phyloP scores from a whole-genome alignment of 2,329 filamentous ascomycete species.

The Aspergillus calidoustus region DNA sequence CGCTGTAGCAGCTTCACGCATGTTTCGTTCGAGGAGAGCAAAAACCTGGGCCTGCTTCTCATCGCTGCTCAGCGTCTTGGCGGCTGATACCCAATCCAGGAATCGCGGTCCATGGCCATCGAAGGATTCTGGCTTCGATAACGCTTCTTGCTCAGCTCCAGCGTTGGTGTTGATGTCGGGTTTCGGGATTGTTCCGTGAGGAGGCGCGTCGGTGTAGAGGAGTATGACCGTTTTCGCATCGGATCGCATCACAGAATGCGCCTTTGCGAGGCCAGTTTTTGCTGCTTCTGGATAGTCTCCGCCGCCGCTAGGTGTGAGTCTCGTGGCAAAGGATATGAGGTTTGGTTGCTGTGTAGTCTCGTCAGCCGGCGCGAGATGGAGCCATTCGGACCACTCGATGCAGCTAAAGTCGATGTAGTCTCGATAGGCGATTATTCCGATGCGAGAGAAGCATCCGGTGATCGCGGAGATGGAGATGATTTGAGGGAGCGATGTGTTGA shows the following conservation, averaged over 20 bases:
- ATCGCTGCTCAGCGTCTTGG: conserved; percentile 39
- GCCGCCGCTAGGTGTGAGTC: conserved; percentile 41
- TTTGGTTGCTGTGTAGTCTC: conserved; percentile 29
- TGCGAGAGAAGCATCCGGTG: conserved; percentile 55
- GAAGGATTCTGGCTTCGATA: conserved; percentile 23
- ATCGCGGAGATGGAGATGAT: conserved; percentile 56
- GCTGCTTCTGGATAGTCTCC: conserved; percentile 54
- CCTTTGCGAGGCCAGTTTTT: conserved; percentile 55
- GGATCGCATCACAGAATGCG: conserved; percentile 53
- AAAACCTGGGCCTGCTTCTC: conserved; percentile 46
- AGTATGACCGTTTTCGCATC: conserved; percentile 56
- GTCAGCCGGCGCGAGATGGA: conserved; percentile 22
- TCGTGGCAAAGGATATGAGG: conserved; percentile 43
- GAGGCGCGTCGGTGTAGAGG: conserved; percentile 55
- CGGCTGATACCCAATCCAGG: conserved; percentile 51
- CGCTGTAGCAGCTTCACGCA: conserved; percentile 24
- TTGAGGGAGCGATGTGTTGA: conserved; percentile 54
- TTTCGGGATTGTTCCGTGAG: conserved; percentile 42
- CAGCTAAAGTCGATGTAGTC: conserved; percentile 48
- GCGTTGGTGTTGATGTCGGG: background rate
- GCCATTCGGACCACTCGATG: conserved; percentile 58
- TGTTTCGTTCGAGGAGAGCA: conserved; percentile 41
- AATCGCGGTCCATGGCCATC: conserved; percentile 44
- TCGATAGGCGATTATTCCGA: conserved; percentile 57
- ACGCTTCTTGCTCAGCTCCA: background rate